Percentiles rank a stretch among this genome's conserved stretches.
These are phyloP conservation scores for Durotheca rogersii DNA, from an alignment of 495 filamentous ascomycete genomes.

Conservation along the genomic window DNA sequence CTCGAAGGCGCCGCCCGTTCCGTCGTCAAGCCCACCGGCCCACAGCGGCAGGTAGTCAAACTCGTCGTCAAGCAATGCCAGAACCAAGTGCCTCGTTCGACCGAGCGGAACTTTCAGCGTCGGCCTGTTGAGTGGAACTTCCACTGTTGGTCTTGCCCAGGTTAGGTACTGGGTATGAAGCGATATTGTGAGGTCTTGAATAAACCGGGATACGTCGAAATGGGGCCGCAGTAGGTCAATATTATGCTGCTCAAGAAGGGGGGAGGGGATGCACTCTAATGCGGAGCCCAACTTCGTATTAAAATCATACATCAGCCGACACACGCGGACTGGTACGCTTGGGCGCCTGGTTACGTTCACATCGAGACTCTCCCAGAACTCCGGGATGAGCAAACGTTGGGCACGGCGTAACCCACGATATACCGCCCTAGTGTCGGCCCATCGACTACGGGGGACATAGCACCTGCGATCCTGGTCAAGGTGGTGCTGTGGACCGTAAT, in stretches of 20 bases:
- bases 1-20: conserved; percentile 48
- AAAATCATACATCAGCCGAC: no score
- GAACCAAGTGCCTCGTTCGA: conserved; percentile 34
- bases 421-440: conserved; percentile 10
- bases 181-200: conserved; percentile 1
- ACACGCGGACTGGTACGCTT: no score
- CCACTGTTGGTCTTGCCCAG: conserved; percentile 20
- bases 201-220: conserved; percentile 12
- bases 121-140: conserved; percentile 18
- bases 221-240: neutral
- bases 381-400: conserved; percentile 36
- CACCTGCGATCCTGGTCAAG: conserved; percentile 30
- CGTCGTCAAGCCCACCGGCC: conserved; percentile 50
- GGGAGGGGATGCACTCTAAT: neutral
- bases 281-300: no score
- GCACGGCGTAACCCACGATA: conserved; percentile 22
- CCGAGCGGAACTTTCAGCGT: conserved; percentile 27
- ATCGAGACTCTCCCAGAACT: conserved; percentile 35
- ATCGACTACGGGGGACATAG: conserved; percentile 25
- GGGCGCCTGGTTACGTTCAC: neutral
- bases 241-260: neutral
- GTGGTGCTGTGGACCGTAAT: neutral
- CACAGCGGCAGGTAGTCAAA: conserved; percentile 48
- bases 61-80: conserved; percentile 40
- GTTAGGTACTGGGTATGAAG: neutral